Evolutionary conservation across 176 grass and related monocot species (phyloP).

Genomic region (Oryza meridionalis): DNA sequence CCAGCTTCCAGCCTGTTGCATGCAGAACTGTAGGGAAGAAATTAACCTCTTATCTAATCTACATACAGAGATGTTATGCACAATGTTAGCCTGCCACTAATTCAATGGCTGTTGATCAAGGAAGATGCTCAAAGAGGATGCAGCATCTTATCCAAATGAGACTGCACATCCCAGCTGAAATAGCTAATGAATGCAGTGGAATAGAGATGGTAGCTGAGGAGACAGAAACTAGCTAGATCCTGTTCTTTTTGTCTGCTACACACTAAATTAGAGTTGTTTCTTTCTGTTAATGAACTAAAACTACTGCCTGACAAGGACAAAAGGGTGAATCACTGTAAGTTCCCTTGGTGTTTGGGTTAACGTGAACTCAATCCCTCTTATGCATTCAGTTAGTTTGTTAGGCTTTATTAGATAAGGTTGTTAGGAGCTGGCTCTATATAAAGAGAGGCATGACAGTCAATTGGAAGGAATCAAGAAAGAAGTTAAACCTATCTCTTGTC

Average conservation of each 20-base stretch:
- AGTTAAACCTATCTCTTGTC: no score
- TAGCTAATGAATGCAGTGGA: background rate
- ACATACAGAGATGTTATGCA: constrained; percentile 10
- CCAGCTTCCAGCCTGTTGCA: constrained; percentile 59
- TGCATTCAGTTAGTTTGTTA: no score
- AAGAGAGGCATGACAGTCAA: no score
- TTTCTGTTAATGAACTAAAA: constrained; percentile 6
- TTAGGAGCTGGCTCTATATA: no score
- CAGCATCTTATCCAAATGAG: constrained; percentile 18
- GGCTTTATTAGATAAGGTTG: no score
- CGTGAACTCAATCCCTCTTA: no score
- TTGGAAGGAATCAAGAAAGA: no score
- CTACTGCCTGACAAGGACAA: background rate
- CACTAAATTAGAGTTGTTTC: background rate
- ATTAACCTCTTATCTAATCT: constrained; percentile 20
- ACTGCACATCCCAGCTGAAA: background rate
- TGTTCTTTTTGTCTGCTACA: background rate
- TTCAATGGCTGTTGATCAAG: constrained; percentile 16
- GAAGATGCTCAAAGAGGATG: constrained; percentile 18
- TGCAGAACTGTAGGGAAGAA: constrained; percentile 35
- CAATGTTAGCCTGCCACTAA: background rate
- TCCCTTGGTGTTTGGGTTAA: background rate
- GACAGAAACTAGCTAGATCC: background rate
- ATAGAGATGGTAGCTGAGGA: background rate
- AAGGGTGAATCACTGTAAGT: background rate